phyloP scores from a whole-genome alignment of 163 green algal genomes.

The Scenedesmus sp. region DNA sequence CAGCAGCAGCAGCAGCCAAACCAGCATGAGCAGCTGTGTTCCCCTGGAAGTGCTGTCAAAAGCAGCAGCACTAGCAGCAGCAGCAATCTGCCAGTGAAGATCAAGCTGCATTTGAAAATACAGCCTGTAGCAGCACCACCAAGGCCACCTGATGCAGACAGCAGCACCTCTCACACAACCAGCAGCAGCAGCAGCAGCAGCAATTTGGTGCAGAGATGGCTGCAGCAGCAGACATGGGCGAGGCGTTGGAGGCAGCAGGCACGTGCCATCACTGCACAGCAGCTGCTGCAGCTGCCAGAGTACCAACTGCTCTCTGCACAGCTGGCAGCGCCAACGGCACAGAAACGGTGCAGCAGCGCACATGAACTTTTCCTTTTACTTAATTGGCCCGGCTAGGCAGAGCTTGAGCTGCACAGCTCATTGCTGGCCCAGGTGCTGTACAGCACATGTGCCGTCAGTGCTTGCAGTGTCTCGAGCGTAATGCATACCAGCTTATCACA shows the following conservation, averaged over 20 bases:
- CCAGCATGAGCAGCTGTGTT: too few species aligned
- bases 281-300: slow-evolving; percentile 3
- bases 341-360: neutral
- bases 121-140: too few species aligned
- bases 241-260: neutral
- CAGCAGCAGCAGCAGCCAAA: too few species aligned
- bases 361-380: too few species aligned
- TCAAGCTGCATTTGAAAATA: too few species aligned
- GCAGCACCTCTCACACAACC: neutral
- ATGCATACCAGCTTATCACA: too few species aligned
- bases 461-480: neutral
- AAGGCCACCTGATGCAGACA: too few species aligned
- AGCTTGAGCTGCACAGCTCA: neutral
- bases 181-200: slow-evolving; percentile 24
- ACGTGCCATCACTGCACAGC: neutral
- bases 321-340: neutral
- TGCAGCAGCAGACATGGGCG: neutral
- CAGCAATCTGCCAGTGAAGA: too few species aligned
- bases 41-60: too few species aligned
- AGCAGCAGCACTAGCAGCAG: too few species aligned
- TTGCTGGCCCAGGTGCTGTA: neutral
- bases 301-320: neutral
- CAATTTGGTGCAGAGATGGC: neutral
- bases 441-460: neutral
- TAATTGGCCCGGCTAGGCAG: neutral